phyloP scores from a whole-genome alignment of 352 stramenopile genomes.

The Phytophthora sp. region DNA sequence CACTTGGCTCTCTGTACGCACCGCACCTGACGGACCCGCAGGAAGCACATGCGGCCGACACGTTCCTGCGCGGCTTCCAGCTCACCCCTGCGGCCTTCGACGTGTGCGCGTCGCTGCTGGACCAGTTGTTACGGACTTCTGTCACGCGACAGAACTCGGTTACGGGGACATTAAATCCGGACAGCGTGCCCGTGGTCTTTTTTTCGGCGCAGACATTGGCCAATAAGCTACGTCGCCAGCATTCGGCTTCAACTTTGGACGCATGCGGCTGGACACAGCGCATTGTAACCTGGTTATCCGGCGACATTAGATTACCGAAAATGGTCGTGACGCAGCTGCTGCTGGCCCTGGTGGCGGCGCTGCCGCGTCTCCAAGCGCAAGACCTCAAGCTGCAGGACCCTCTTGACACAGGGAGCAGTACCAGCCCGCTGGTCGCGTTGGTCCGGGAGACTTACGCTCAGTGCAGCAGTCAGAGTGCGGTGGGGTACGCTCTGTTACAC shows the following conservation, averaged over 20 bases:
- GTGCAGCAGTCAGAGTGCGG: slow-evolving; percentile 40
- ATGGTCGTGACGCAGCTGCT: slow-evolving; percentile 79
- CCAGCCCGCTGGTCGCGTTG: slow-evolving; percentile 18
- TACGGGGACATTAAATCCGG: slow-evolving; percentile 27
- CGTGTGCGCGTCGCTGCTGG: slow-evolving; percentile 67
- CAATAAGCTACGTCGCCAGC: slow-evolving; percentile 78
- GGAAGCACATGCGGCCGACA: slow-evolving; percentile 68
- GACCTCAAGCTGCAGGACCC: slow-evolving; percentile 40
- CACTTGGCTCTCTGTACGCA: slow-evolving; percentile 70
- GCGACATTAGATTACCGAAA: slow-evolving; percentile 46
- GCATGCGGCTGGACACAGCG: slow-evolving; percentile 45
- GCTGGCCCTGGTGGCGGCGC: slow-evolving; percentile 65
- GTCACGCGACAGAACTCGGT: slow-evolving; percentile 9
- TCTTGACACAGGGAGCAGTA: slow-evolving; percentile 7
- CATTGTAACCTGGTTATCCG: slow-evolving; percentile 69
- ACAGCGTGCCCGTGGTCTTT: slow-evolving; percentile 62
- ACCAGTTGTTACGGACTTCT: slow-evolving; percentile 51
- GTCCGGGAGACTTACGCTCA: slow-evolving; percentile 26
- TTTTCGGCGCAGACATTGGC: slow-evolving; percentile 84
- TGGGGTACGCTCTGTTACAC: slow-evolving; percentile 67
- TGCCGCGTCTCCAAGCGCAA: slow-evolving; percentile 52
- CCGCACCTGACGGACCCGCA: slow-evolving; percentile 54
- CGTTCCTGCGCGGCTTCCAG: slow-evolving; percentile 83
- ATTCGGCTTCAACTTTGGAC: slow-evolving; percentile 39
- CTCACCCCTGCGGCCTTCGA: slow-evolving; percentile 76